These are phyloP conservation scores for Apiospora aurea DNA, from an alignment of 2,329 filamentous ascomycete species.

Conservation along the genomic window DNA sequence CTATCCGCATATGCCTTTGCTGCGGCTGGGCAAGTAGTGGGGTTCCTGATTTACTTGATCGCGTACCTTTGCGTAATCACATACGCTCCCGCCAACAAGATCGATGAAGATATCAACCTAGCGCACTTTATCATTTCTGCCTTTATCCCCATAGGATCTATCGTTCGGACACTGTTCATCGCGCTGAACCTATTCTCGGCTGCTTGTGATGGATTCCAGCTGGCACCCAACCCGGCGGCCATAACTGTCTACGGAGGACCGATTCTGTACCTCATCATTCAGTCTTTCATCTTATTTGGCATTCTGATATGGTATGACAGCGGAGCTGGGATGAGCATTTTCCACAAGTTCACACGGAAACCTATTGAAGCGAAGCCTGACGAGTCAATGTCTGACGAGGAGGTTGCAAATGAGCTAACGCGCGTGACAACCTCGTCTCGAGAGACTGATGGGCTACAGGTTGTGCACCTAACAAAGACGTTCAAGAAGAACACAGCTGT, in stretches of 20 bases:
- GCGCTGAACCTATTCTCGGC: slow-evolving; percentile 85
- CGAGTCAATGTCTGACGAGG: slow-evolving; percentile 55
- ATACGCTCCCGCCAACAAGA: slow-evolving; percentile 72
- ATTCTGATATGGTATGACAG: slow-evolving; percentile 83
- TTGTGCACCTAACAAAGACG: slow-evolving; percentile 79
- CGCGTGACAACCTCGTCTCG: slow-evolving; percentile 63
- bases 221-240: slow-evolving; percentile 72
- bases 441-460: slow-evolving; percentile 72
- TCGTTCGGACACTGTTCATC: slow-evolving; percentile 77
- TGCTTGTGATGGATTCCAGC: slow-evolving; percentile 70
- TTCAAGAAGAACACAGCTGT: slow-evolving; percentile 82
- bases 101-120: slow-evolving; percentile 71
- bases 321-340: slow-evolving; percentile 65
- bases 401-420: slow-evolving; percentile 69
- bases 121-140: slow-evolving; percentile 78
- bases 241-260: slow-evolving; percentile 82
- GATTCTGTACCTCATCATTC: slow-evolving; percentile 81
- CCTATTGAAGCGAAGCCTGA: slow-evolving; percentile 39
- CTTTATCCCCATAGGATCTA: slow-evolving; percentile 78
- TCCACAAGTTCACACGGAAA: slow-evolving; percentile 45
- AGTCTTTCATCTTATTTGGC: slow-evolving; percentile 73
- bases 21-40: slow-evolving; percentile 75
- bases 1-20: slow-evolving; percentile 85
- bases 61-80: slow-evolving; percentile 76
- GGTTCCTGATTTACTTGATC: slow-evolving; percentile 76